Percentiles rank a stretch among this genome's conserved stretches.
Conservation (phyloP, 1,284 basidiomycete genomes). For the Fomitopsis palustris region DNA sequence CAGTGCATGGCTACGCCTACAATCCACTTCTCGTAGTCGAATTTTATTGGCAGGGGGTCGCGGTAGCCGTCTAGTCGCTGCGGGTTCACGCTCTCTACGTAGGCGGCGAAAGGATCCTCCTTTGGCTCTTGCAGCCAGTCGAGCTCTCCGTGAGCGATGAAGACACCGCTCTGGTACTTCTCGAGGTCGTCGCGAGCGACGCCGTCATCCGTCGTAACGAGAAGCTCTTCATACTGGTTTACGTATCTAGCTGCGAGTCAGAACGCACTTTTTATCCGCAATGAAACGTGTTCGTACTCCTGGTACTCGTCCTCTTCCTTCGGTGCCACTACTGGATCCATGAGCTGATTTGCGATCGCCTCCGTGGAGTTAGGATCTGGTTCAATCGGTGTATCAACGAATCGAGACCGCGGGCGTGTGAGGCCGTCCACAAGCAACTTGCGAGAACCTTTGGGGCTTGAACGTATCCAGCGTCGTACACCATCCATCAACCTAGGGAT, state of each 20-base stretch:
- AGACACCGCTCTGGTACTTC: slow-evolving; percentile 52
- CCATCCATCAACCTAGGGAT: slow-evolving; percentile 62
- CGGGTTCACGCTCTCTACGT: slow-evolving; percentile 36
- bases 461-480: slow-evolving; percentile 67
- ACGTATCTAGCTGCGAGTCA: slow-evolving; percentile 50
- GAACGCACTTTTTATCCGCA: background rate
- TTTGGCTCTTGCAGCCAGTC: slow-evolving; percentile 35
- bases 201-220: slow-evolving; percentile 38
- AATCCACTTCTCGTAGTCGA: slow-evolving; percentile 37
- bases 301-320: slow-evolving; percentile 78
- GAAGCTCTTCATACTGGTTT: slow-evolving; percentile 64
- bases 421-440: slow-evolving; percentile 32
- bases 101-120: slow-evolving; percentile 31
- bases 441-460: slow-evolving; percentile 41
- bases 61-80: slow-evolving; percentile 27
- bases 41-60: slow-evolving; percentile 30
- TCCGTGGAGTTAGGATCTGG: slow-evolving; percentile 60
- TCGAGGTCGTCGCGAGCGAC: slow-evolving; percentile 53
- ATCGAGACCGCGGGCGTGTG: slow-evolving; percentile 33
- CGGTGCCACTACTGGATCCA: slow-evolving; percentile 64
- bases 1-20: slow-evolving; percentile 16
- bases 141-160: slow-evolving; percentile 41
- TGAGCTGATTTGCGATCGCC: slow-evolving; percentile 54
- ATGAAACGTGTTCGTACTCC: slow-evolving; percentile 42
- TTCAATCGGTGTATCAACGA: slow-evolving; percentile 19